Base-by-base conservation (phyloP, 768 basidiomycete species). In the Omphalotus guepiniiformis region DNA sequence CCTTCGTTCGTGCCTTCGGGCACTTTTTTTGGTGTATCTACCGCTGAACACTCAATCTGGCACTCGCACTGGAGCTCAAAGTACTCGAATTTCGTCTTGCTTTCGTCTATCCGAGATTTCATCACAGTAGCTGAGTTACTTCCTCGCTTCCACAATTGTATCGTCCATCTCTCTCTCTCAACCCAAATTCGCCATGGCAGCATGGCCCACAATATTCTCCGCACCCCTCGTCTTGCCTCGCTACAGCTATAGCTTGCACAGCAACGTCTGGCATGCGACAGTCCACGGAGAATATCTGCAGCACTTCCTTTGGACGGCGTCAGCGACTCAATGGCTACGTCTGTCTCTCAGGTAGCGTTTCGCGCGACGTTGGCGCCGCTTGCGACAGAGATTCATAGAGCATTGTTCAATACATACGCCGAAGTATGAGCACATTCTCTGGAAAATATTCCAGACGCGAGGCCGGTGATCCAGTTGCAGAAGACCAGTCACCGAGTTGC, bases 291-390 rank as follows among this genome's bases (percentile, higher is more conserved):
- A 59, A 37, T 58, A 64, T 12, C 59, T 59, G 1, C 55, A 62
- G 39, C 56, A 60, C 40, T 63, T 66, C 30, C 59, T 54, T 48
- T 62, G 57, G 57, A 44, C 52, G 12, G 58, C 9, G 48, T 56
- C 23, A 50, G 47, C 27, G 27, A 45, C 21, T 47, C 39, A 4
- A 32, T n/a, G 30, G 9, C 30, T 9, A n/a, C 30, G 9, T 9
- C 9, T 32, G 30, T n/a, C 9, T 9, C 30, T 32, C 9, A n/a
- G n/a, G 30, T 32, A 9, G 30, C n/a, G 9, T 9, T 12, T 6
- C 34, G 27, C 21, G 45, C 28, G 27, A 27, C 45, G 0, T 25
- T 47, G 36, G 63, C 58, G 2, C 37, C 42, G 4, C 63, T 66
- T 42, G 63, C 62, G 2, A 46, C 49, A 16, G 47, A 49, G 22